A percentile compares a stretch with the other conserved stretches of the same genome.
These are phyloP conservation scores for Pterulicium gracile DNA, from an alignment of 1,284 basidiomycete species.

Conservation along the genomic window DNA sequence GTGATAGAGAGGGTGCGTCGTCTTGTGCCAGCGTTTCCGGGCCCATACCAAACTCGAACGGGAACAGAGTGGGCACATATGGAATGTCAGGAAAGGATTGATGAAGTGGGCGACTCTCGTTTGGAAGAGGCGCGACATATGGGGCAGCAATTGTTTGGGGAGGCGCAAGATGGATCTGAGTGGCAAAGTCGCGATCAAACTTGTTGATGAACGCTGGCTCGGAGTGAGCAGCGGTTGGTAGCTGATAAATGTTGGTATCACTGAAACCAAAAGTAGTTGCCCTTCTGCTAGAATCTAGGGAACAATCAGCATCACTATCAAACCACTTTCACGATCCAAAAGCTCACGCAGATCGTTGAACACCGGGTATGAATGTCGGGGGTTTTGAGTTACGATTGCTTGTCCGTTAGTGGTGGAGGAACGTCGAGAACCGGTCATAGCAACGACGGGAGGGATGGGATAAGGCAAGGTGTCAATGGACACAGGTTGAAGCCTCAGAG, in stretches of 20 bases:
- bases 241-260: background rate
- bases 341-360: background rate
- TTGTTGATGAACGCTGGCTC: background rate
- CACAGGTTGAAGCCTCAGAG: conserved; percentile 18
- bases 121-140: conserved; percentile 16
- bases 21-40: conserved; percentile 15
- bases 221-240: conserved; percentile 1
- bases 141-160: conserved; percentile 4
- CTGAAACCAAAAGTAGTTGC: background rate
- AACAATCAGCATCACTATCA: background rate
- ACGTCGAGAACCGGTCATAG: background rate
- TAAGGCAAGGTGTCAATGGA: conserved; percentile 5
- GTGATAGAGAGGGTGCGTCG: conserved; percentile 27
- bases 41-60: conserved; percentile 20
- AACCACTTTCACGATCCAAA: background rate
- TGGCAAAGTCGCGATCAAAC: background rate
- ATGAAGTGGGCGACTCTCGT: conserved; percentile 22
- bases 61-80: conserved; percentile 14
- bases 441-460: conserved; percentile 10
- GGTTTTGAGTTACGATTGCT: background rate
- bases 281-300: background rate
- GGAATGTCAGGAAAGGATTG: conserved; percentile 15
- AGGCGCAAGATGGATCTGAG: conserved; percentile 2
- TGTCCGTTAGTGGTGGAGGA: background rate
- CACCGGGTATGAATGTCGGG: conserved; percentile 1